Base-by-base conservation (phyloP, 2,329 filamentous ascomycete species). In the Aspergillus sp. region DNA sequence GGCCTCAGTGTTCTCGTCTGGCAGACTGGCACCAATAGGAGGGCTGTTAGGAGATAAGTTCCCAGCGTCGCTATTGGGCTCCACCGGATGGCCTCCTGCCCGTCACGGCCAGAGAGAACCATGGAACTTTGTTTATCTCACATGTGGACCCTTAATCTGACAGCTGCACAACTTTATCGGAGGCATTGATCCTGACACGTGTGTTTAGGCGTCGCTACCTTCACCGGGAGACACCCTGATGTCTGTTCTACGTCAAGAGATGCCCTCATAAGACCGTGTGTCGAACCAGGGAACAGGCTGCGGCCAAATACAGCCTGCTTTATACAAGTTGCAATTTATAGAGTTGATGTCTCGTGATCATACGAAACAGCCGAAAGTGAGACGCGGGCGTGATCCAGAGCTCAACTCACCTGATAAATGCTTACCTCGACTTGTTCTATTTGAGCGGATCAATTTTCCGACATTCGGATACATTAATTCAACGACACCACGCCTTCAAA, bases 31-130 rank as follows among this genome's bases (percentile, higher is more conserved):
- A 54, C 61, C 62, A 64, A 68, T 68, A 60, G 62, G 62, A 61
- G 54, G 17, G 24, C 44, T 33, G 20, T 17, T 20, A 57, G 64
- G 66, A 67, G 65, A 68, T 60, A 42, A 53, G 22, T 64, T 65
- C 66, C 67, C 56, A 51, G 44, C 53, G 40, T 62, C 40, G 24
- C 53, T 52, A 69, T 66, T 65, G 66, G 66, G 61, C 24, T 24
- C 44, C 34, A 37, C 34, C 34, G 15, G 34, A 17, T 24, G 7
- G 6, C 24, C 20, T 13, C 12, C 42, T 15, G 22, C 42, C 22
- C 15, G 13, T 13, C 30, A 15, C 22, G 33, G 44, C 22, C 13
- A 46, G 17, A 4, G 13, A 17, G 9, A 44, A 19, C 41, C 41
- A 19, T 44, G 41, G 41, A 30, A 30, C 27, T 30, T 30, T 30